phyloP scores from a whole-genome alignment of 78 protist genomes.

The Dictyostelium purpureum region DNA sequence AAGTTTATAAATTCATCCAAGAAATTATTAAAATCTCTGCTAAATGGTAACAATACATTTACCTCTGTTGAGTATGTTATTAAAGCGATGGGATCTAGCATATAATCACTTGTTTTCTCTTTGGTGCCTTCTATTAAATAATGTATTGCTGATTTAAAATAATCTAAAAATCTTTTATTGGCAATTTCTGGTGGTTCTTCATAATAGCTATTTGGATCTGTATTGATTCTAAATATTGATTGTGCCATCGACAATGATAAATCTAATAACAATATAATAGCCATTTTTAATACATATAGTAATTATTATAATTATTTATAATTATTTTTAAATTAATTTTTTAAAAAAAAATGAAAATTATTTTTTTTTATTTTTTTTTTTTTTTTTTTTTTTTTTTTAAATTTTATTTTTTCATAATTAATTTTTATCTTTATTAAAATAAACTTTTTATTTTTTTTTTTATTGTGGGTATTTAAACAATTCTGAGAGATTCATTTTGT shows the following conservation, averaged over 20 bases:
- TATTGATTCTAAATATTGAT: neutral
- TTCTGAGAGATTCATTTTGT: too few relatives aligned
- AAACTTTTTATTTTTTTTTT: too few relatives aligned
- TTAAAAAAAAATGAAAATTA: too few relatives aligned
- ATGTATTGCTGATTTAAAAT: neutral
- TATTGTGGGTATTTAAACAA: too few relatives aligned
- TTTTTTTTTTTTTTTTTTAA: too few relatives aligned
- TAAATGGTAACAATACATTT: constrained; percentile 2
- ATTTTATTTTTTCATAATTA: too few relatives aligned
- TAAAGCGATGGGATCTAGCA: constrained; percentile 29
- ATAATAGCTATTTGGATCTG: too few relatives aligned
- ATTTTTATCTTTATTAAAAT: too few relatives aligned
- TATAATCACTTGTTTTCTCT: constrained; percentile 7
- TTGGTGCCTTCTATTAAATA: neutral
- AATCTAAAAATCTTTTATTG: constrained; percentile 12
- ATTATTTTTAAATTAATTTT: too few relatives aligned
- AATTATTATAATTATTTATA: neutral
- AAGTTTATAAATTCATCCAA: neutral
- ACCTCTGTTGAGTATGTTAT: constrained; percentile 40
- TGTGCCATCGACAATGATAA: constrained; percentile 29
- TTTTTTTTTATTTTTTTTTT: too few relatives aligned
- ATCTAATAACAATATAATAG: constrained; percentile 20
- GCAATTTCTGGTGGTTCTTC: neutral
- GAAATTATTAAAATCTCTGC: constrained; percentile 6
- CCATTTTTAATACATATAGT: constrained; percentile 9